These are phyloP conservation scores for Bryoglossum gracile DNA, from an alignment of 495 filamentous ascomycete species.

Conservation along the genomic window DNA sequence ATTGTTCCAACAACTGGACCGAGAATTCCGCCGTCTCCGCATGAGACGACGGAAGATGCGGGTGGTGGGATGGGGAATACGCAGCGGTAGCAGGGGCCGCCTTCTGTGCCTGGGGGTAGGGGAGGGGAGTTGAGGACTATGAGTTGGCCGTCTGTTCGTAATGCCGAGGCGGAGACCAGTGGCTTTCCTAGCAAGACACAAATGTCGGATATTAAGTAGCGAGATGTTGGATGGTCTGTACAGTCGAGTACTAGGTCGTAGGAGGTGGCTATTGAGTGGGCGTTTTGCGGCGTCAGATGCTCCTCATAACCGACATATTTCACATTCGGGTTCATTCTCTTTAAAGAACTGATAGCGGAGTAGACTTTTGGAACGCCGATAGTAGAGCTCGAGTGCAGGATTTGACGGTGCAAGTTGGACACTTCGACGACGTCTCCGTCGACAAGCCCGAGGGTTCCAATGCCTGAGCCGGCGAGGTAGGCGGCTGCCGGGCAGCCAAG, in stretches of 20 bases:
- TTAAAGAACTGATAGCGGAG: slow-evolving; percentile 47
- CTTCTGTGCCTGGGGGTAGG: slow-evolving; percentile 32
- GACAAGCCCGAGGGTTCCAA: slow-evolving; percentile 75
- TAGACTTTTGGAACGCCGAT: slow-evolving; percentile 79
- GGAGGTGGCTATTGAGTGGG: slow-evolving; percentile 49
- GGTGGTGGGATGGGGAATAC: slow-evolving; percentile 85
- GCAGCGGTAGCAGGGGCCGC: slow-evolving; percentile 86
- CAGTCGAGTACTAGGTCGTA: slow-evolving; percentile 92
- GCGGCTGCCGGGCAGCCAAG: slow-evolving; percentile 85
- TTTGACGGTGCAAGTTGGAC: slow-evolving; percentile 92
- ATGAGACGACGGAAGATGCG: slow-evolving; percentile 65
- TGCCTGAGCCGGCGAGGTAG: slow-evolving; percentile 82
- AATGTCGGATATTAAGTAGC: slow-evolving; percentile 88
- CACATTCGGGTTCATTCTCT: slow-evolving; percentile 54
- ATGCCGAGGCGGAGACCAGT: slow-evolving; percentile 79
- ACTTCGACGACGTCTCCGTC: slow-evolving; percentile 83
- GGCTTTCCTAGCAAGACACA: slow-evolving; percentile 73
- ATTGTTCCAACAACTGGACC: slow-evolving; percentile 91
- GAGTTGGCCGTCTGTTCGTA: slow-evolving; percentile 83
- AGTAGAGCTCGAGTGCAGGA: slow-evolving; percentile 61
- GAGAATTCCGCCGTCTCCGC: slow-evolving; percentile 86
- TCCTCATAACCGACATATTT: slow-evolving; percentile 52
- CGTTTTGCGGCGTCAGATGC: slow-evolving; percentile 57
- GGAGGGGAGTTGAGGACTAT: slow-evolving; percentile 71
- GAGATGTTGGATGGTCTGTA: slow-evolving; percentile 83